Conservation (phyloP, 176 grass and related monocot species). For the Calamus simplicifolius region DNA sequence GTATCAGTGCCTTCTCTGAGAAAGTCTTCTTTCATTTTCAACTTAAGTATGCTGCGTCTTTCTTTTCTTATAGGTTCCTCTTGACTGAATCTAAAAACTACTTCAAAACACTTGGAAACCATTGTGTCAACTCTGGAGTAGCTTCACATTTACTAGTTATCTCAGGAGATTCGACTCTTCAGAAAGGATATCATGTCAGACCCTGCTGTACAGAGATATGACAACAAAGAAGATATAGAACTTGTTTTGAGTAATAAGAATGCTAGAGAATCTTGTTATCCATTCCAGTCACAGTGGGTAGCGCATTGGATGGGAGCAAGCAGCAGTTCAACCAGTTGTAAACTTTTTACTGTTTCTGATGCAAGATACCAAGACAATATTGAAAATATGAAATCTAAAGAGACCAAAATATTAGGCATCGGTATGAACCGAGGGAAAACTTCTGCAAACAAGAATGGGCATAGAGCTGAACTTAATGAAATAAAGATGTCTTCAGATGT, state of each 20-base stretch:
- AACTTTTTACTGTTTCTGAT: neutral
- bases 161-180: too few relatives aligned
- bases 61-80: too few relatives aligned
- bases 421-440: constrained; percentile 25
- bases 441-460: constrained; percentile 9
- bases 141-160: too few relatives aligned
- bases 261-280: constrained; percentile 16
- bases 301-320: constrained; percentile 45
- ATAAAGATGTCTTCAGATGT: neutral
- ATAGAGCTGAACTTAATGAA: constrained; percentile 17
- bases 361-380: neutral
- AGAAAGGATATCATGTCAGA: constrained; percentile 28
- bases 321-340: constrained; percentile 20
- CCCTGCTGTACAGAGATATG: constrained; percentile 18
- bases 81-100: too few relatives aligned
- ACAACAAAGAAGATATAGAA: constrained; percentile 28
- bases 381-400: constrained; percentile 23
- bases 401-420: constrained; percentile 31
- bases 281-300: constrained; percentile 47
- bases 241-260: constrained; percentile 34
- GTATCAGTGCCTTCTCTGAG: too few relatives aligned
- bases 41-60: too few relatives aligned
- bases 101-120: too few relatives aligned
- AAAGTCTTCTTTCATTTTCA: too few relatives aligned
- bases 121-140: too few relatives aligned